Conservation (phyloP, 805 yeast species). For the Brettanomyces nanus region DNA sequence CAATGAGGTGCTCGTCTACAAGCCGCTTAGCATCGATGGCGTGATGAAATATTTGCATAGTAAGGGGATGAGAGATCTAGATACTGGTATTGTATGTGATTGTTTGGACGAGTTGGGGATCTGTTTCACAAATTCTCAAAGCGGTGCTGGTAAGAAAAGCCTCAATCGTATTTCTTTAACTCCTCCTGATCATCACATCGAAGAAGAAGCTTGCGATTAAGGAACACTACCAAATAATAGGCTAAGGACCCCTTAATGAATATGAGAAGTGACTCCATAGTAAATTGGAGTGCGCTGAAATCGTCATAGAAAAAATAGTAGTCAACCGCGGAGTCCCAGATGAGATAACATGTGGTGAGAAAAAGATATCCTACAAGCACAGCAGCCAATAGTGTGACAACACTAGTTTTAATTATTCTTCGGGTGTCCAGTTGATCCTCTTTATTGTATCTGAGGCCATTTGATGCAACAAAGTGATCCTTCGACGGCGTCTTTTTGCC, state of each 20-base stretch:
- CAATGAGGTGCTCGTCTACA: slow-evolving; percentile 14
- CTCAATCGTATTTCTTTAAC: slow-evolving; percentile 19
- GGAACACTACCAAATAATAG: slow-evolving; percentile 11
- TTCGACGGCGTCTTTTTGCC: background rate
- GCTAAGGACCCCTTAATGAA: slow-evolving; percentile 11
- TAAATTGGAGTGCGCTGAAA: slow-evolving; percentile 3
- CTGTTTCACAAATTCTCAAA: slow-evolving; percentile 13
- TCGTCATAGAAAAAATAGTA: slow-evolving; percentile 1
- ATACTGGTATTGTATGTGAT: slow-evolving; percentile 14
- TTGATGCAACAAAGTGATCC: background rate
- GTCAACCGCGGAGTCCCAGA: slow-evolving; percentile 7
- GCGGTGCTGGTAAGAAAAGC: background rate
- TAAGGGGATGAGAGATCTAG: slow-evolving; percentile 12
- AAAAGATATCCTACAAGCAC: slow-evolving; percentile 7
- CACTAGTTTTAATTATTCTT: slow-evolving; percentile 14
- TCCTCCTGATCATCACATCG: slow-evolving; percentile 19
- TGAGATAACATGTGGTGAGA: slow-evolving; percentile 9
- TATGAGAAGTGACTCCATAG: slow-evolving; percentile 11
- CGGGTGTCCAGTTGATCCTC: slow-evolving; percentile 15
- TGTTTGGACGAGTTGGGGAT: slow-evolving; percentile 24
- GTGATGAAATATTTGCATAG: slow-evolving; percentile 11
- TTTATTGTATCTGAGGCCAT: slow-evolving; percentile 11
- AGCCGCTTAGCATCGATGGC: slow-evolving; percentile 18
- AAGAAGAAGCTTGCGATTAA: slow-evolving; percentile 18
- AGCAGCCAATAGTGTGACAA: slow-evolving; percentile 11